Evolutionary conservation across 176 grass and related monocot species (phyloP).

Genomic region (Metroxylon sagu): DNA sequence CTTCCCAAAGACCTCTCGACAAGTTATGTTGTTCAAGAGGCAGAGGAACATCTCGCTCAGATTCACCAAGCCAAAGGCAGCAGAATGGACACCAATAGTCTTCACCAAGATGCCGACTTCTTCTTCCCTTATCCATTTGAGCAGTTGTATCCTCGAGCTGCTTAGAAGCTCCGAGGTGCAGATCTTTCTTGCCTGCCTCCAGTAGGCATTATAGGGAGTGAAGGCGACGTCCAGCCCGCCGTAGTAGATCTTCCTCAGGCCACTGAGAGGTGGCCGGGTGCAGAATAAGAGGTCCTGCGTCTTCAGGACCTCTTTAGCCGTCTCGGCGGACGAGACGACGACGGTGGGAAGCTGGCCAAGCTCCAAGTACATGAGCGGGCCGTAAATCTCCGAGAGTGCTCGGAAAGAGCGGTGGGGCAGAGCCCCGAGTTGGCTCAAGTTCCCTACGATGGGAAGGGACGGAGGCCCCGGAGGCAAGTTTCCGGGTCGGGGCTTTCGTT

Average conservation of each 20-base stretch:
- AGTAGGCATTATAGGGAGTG: not conserved
- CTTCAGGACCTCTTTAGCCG: not conserved
- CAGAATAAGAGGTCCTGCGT: slow-evolving; percentile 1
- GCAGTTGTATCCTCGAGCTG: not conserved
- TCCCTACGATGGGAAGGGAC: not conserved
- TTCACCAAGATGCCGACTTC: not conserved
- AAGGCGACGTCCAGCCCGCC: slow-evolving; percentile 7
- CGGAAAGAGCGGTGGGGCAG: slow-evolving; percentile 6
- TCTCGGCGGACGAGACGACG: not conserved
- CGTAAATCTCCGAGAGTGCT: not conserved
- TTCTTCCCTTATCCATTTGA: not conserved
- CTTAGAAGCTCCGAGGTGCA: slow-evolving; percentile 4
- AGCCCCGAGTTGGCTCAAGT: not conserved
- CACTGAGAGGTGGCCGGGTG: not conserved
- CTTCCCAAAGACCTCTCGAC: slow-evolving; percentile 3
- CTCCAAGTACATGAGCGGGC: slow-evolving; percentile 2
- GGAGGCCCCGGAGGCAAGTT: not conserved
- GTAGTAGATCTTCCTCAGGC: not conserved
- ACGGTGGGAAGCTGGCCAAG: slow-evolving; percentile 1
- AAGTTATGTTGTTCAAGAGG: slow-evolving; percentile 6
- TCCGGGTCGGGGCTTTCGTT: too few species aligned
- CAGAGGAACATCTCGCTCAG: slow-evolving; percentile 11
- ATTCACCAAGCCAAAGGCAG: not conserved
- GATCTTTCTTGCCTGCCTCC: not conserved
- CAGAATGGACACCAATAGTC: not conserved